Evolutionary conservation across 306 rosid genomes (phyloP), one percentile per base, ranked within the genome.

Genomic region (Erythrophleum fordii): DNA sequence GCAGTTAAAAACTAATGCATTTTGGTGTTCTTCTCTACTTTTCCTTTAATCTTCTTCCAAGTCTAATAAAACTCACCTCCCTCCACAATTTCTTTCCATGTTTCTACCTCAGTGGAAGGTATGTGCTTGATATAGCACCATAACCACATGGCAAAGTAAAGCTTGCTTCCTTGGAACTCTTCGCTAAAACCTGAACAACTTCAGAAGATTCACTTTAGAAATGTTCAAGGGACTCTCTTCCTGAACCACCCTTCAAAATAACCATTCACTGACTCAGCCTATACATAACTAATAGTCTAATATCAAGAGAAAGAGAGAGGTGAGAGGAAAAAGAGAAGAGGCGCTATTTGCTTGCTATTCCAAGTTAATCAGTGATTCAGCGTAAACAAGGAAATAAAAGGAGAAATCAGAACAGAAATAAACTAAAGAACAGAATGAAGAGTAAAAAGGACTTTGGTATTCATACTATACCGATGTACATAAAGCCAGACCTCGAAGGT

Each of bases 401-500:
- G 64, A 77, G 60, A 66, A 73, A 44, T 45, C 58, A 56, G 39
- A 29, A 72, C 71, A 55, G 41, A 29, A 72, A 55, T 42, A 77
- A 42, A 34, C 41, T 18, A 66, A 65, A 77, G 73, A 65, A 28
- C 55, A 84, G 29, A 9, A 71, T 69, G 31, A 70, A 67, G 69
- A 66, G 48, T 69, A 67, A n/a, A 77, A 79, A 22, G 37, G 56
- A 78, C 22, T 23, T 25, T 5, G 48, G 66, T 23, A 72, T 84
- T 85, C 72, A 83, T 73, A 80, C 79, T 86, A 84, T 72, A 72
- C 77, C 14, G 72, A 87, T 89, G 51, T 90, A 90, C 93, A 90
- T 84, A 77, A 74, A 84, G 79, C 76, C 28, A 64, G 26, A 26
- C 76, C 82, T 5, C 12, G 64, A 77, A 77, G 84, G 78, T 83